Evolutionary conservation across 495 filamentous ascomycete species (phyloP).

Genomic region (Paragyromitra xinjiangensis): DNA sequence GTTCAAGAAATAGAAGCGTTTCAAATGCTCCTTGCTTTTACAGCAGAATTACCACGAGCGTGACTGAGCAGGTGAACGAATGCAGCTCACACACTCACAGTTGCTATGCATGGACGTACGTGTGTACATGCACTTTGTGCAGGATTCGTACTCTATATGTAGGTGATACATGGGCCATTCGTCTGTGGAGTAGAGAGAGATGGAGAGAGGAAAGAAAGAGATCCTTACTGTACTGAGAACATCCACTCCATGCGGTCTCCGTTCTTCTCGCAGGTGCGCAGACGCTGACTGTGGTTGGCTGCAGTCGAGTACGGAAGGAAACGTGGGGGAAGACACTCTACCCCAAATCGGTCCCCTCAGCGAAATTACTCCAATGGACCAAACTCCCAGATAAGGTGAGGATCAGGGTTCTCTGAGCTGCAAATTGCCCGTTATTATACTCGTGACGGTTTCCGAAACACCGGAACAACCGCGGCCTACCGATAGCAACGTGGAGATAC

Average conservation of each 20-base stretch:
- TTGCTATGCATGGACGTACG: slow-evolving; percentile 4
- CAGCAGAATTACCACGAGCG: slow-evolving; percentile 20
- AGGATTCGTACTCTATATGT: not conserved
- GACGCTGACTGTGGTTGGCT: slow-evolving; percentile 35
- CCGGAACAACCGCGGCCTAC: slow-evolving; percentile 13
- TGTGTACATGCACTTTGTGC: slow-evolving; percentile 4
- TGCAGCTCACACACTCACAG: slow-evolving; percentile 21
- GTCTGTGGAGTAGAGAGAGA: not conserved
- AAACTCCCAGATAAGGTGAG: slow-evolving; percentile 27
- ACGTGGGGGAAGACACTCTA: slow-evolving; percentile 26
- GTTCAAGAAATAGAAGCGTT: slow-evolving; percentile 33
- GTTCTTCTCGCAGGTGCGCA: slow-evolving; percentile 20
- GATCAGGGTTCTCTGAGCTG: slow-evolving; percentile 42
- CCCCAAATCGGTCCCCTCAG: slow-evolving; percentile 30
- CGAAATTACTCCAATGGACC: slow-evolving; percentile 33
- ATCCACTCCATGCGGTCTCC: not conserved
- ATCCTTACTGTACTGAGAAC: slow-evolving; percentile 18
- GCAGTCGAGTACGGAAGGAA: slow-evolving; percentile 15
- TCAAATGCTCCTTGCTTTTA: slow-evolving; percentile 45
- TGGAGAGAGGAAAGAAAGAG: not conserved
- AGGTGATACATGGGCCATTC: not conserved
- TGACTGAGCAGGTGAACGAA: slow-evolving; percentile 20
- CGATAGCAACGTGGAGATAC: slow-evolving; percentile 34
- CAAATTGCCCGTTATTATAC: slow-evolving; percentile 45
- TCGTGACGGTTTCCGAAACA: slow-evolving; percentile 44